phyloP scores from a whole-genome alignment of 2,329 filamentous ascomycete species.

The Penicillium sp. region DNA sequence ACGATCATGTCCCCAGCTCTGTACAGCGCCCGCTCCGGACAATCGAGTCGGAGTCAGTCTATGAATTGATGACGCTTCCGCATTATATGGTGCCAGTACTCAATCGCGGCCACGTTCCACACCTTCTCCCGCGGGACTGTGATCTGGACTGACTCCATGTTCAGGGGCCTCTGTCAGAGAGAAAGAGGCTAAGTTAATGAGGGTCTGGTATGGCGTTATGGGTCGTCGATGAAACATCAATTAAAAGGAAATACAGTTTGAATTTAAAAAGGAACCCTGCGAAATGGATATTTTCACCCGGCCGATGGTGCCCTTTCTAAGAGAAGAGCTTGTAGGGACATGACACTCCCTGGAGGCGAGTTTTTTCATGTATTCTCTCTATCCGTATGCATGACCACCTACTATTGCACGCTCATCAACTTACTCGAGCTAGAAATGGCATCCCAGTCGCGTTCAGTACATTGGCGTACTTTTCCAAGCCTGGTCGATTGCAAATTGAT shows the following conservation, averaged over 20 bases:
- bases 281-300: neutral
- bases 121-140: neutral
- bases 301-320: neutral
- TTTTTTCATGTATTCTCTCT: neutral
- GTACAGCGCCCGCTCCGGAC: slow-evolving; percentile 4
- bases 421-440: neutral
- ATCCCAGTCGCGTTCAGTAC: neutral
- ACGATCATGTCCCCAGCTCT: slow-evolving; percentile 9
- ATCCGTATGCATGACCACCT: neutral
- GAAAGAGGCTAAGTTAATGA: neutral
- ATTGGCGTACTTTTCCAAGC: neutral
- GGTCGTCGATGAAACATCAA: neutral
- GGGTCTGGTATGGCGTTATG: neutral
- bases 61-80: slow-evolving; percentile 21
- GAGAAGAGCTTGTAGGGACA: neutral
- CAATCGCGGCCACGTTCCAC: neutral
- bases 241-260: neutral
- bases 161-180: neutral
- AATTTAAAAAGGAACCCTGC: neutral
- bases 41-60: slow-evolving; percentile 11
- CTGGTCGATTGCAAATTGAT: neutral
- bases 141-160: neutral
- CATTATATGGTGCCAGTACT: neutral
- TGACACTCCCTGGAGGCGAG: neutral
- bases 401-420: neutral